phyloP scores from a whole-genome alignment of 2,329 filamentous ascomycete species.

The Ceratocystis colombiana region DNA sequence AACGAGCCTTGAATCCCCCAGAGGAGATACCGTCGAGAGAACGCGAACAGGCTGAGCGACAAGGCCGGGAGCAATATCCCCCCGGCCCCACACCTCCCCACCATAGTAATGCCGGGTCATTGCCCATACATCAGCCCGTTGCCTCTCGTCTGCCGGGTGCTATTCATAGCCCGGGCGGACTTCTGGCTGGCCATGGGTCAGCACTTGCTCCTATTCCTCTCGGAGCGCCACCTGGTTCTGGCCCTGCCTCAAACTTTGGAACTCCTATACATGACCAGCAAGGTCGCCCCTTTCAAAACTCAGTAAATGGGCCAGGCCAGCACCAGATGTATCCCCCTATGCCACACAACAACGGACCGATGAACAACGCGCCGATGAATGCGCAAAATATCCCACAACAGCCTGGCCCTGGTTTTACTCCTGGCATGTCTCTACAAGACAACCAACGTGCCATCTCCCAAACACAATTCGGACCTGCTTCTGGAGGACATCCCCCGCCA shows the following conservation, averaged over 20 bases:
- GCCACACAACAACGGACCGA: slow-evolving; percentile 41
- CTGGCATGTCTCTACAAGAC: slow-evolving; percentile 36
- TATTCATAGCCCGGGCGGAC: slow-evolving; percentile 84
- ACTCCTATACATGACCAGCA: slow-evolving; percentile 46
- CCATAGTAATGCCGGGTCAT: slow-evolving; percentile 77
- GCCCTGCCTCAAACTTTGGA: slow-evolving; percentile 40
- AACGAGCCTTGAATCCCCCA: slow-evolving; percentile 39
- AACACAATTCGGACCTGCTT: slow-evolving; percentile 22
- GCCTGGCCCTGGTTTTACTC: slow-evolving; percentile 3
- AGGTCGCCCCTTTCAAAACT: slow-evolving; percentile 43
- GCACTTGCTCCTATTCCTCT: slow-evolving; percentile 45
- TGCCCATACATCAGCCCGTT: slow-evolving; percentile 89
- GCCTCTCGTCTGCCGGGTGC: slow-evolving; percentile 68
- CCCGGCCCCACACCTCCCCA: slow-evolving; percentile 66
- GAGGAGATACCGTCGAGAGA: slow-evolving; percentile 40
- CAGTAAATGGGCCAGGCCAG: slow-evolving; percentile 37
- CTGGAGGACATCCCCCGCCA: slow-evolving; percentile 31
- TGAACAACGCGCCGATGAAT: slow-evolving; percentile 43
- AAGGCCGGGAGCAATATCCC: slow-evolving; percentile 57
- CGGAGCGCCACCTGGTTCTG: slow-evolving; percentile 42
- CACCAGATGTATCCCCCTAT: slow-evolving; percentile 51
- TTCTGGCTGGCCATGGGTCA: slow-evolving; percentile 64
- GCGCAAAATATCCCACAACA: slow-evolving; percentile 47
- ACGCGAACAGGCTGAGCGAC: slow-evolving; percentile 42
- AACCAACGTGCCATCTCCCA: slow-evolving; percentile 23